phyloP scores from a whole-genome alignment of 2,329 filamentous ascomycete species.

The Calycina herbarum region DNA sequence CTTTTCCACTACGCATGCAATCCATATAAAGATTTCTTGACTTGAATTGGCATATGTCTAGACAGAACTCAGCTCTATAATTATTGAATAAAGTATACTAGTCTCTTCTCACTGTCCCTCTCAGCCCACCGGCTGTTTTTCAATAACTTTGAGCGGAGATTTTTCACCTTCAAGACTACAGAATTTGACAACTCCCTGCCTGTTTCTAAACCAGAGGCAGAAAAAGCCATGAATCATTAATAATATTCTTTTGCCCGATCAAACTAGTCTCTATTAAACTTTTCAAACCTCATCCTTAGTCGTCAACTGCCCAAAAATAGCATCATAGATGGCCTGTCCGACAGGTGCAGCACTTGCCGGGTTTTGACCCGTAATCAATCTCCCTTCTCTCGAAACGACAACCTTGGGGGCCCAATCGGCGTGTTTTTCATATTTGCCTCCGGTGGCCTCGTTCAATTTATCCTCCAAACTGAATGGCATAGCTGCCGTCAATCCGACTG shows the following conservation, averaged over 20 bases:
- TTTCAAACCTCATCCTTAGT: conserved; percentile 18
- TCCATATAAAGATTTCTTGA: no score
- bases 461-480: conserved; percentile 64
- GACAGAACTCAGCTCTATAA: no score
- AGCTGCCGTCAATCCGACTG: conserved; percentile 40
- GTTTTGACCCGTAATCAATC: conserved; percentile 45
- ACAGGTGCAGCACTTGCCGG: conserved; percentile 41
- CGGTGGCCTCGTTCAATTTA: conserved; percentile 49
- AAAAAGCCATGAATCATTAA: neutral
- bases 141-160: no score
- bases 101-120: no score
- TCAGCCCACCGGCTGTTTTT: no score
- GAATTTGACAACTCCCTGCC: neutral
- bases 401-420: conserved; percentile 42
- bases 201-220: neutral
- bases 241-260: neutral
- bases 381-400: conserved; percentile 35
- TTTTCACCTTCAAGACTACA: neutral
- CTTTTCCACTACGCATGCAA: neutral
- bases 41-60: no score
- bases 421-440: conserved; percentile 53
- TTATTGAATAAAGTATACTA: no score
- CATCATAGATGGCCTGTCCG: conserved; percentile 39
- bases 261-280: neutral
- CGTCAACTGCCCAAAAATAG: conserved; percentile 21